Evolutionary conservation across 768 basidiomycete genomes (phyloP), one percentile per base, ranked within the genome.

Genomic region (Boletus reticulatus): DNA sequence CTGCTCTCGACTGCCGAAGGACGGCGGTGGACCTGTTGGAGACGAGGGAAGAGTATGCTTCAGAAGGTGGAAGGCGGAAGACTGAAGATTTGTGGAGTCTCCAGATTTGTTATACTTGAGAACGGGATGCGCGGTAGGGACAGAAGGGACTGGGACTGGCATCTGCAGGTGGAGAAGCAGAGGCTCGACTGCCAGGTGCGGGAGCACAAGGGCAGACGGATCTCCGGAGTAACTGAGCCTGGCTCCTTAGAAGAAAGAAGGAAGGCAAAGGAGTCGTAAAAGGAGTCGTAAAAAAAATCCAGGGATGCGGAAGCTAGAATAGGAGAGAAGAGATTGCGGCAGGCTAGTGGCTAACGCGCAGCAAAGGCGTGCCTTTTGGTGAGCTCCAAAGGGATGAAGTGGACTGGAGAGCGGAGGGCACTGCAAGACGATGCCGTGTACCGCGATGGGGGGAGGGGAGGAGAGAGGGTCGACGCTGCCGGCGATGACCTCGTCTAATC

Each of bases 341-440:
- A 62, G 63, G 39, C 8, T 32, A 53, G 68, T 82, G 89, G 88
- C 88, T 78, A 79, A 92, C 89, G 89, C 89, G 80, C 89, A 91
- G 79, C 87, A 80, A 92, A 92, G 89, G 89, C 89, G 89, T 80
- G 88, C 88, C 88, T 91, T 91, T 92, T 91, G 68, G 64, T 61
- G 62, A 66, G 72, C 64, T 71, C 70, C 67, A 60, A 62, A 67
- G 48, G 62, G 66, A 61, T 66, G 67, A 63, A 24, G 49, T 38
- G 63, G 64, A 64, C 59, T 67, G 61, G 55, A 49, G 52, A 66
- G 61, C 45, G 53, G 29, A 42, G 42, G 55, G 27, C 48, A 43
- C 56, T 51, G 53, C 48, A 52, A 50, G 61, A 54, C 42, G 56
- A 54, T 48, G 59, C 55, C 64, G 64, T 59, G 58, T 59, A 60